Base-by-base conservation (phyloP, 352 stramenopile species). In the Globisporangium abappressorium region DNA sequence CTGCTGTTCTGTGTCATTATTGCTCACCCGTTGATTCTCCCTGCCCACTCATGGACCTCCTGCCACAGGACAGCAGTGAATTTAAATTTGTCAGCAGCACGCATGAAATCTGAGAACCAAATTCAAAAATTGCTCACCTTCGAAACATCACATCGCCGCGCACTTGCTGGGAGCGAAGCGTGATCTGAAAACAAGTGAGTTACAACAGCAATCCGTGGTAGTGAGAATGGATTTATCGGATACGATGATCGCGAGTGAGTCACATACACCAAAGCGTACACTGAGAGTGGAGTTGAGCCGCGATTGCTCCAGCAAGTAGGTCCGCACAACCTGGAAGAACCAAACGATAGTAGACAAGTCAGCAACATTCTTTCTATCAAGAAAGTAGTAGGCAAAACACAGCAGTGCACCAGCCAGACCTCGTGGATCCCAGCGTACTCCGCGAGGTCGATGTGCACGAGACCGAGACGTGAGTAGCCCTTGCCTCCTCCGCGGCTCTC, bases 221-320 rank as follows among this genome's bases (percentile, higher is more conserved):
- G 38, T 47, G 41, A 22, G 41, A 22, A 49, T 22, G 20, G 5
- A 22, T 49, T 22, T 1, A 49, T 49, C 41, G 20, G 2, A 49
- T 9, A 49, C 5, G 41, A 49, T 49, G 41, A 22, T 5, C 6
- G 38, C 0, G 15, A 47, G 14, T 22, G 15, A 49, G 41, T 4
- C 41, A 49, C 18, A n/a, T 5, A 6, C 41, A 22, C 15, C 7
- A 49, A 11, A 18, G 30, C 64, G 30, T 72, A 83, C 76, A 18
- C 49, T 75, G 12, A 81, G 68, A 11, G 72, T 74, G 30, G 74
- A 84, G 58, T 83, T 83, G 24, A 83, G 54, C 15, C 69, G 71
- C 5, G 73, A 78, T n/a, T 79, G 54, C 26, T 77, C 66, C 22
- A 83, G 72, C 28, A 80, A 63, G 41, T 75, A 80, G 26, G 69